Evolutionary conservation across 2,329 filamentous ascomycete species (phyloP).

Genomic region (Colletotrichum liaoningense): DNA sequence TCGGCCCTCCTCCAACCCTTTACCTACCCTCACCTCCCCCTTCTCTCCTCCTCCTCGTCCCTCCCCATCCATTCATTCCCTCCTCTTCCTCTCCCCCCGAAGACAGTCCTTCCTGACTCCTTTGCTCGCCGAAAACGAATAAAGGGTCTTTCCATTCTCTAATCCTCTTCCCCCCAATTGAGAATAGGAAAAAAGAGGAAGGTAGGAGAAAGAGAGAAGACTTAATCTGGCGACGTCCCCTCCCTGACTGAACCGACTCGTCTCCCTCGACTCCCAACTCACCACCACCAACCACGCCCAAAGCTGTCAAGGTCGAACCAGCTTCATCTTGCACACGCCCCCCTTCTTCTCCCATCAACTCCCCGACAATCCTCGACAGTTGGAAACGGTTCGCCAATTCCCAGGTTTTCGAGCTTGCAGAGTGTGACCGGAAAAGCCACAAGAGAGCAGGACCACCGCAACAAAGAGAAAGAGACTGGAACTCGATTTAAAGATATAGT

Average conservation of each 20-base stretch:
- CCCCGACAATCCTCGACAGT: slow-evolving; percentile 22
- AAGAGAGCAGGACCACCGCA: slow-evolving; percentile 1
- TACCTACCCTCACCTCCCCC: slow-evolving; percentile 49
- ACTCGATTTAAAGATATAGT: slow-evolving; percentile 43
- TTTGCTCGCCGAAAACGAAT: slow-evolving; percentile 40
- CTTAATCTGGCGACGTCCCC: slow-evolving; percentile 40
- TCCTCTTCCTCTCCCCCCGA: slow-evolving; percentile 66
- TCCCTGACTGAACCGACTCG: slow-evolving; percentile 36
- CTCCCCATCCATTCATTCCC: slow-evolving; percentile 65
- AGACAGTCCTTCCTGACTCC: slow-evolving; percentile 60
- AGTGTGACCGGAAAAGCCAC: slow-evolving; percentile 9
- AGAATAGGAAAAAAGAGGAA: slow-evolving; percentile 39
- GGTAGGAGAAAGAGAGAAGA: slow-evolving; percentile 32
- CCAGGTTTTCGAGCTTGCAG: slow-evolving; percentile 31
- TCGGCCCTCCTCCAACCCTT: slow-evolving; percentile 66
- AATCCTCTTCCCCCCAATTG: slow-evolving; percentile 14
- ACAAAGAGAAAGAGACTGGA: slow-evolving; percentile 41
- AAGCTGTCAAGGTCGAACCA: slow-evolving; percentile 5
- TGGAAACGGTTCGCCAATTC: slow-evolving; percentile 25
- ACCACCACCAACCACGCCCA: slow-evolving; percentile 15
- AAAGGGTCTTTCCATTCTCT: slow-evolving; percentile 38
- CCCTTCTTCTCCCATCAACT: slow-evolving; percentile 33
- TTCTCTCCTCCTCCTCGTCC: slow-evolving; percentile 48
- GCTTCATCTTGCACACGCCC: slow-evolving; percentile 19
- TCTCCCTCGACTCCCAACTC: slow-evolving; percentile 10